Evolutionary conservation across 1,284 basidiomycete genomes (phyloP).

Genomic region (Nidula niveotomentosa): DNA sequence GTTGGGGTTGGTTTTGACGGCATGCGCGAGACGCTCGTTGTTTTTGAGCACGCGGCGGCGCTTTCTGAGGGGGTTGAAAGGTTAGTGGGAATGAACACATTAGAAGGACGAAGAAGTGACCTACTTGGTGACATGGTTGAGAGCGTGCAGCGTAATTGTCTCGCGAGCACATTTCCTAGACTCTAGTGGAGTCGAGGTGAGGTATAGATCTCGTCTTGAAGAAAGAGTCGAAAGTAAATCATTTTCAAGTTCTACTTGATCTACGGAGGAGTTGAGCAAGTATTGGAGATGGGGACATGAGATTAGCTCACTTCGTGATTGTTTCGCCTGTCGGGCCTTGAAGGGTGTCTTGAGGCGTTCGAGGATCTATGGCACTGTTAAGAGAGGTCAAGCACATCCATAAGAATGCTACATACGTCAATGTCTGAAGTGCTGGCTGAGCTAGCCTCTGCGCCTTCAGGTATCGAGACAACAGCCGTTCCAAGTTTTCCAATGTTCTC

Average conservation of each 20-base stretch:
- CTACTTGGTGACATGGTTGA: constrained; percentile 88
- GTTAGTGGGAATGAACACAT: background rate
- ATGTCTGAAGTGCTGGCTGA: constrained; percentile 17
- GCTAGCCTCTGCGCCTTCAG: constrained; percentile 35
- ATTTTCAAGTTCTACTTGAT: constrained; percentile 56
- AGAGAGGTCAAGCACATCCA: background rate
- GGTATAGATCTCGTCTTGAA: constrained; percentile 73
- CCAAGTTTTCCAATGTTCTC: constrained; percentile 55
- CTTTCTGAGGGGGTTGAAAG: constrained; percentile 59
- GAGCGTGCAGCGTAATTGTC: constrained; percentile 69
- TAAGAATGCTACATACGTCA: constrained; percentile 18
- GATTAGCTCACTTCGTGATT: constrained; percentile 44
- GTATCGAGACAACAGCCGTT: constrained; percentile 47
- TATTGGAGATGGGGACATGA: background rate
- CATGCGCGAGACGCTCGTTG: constrained; percentile 84
- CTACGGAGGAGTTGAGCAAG: constrained; percentile 30
- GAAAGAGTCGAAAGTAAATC: constrained; percentile 66
- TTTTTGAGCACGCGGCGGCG: constrained; percentile 92
- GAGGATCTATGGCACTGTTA: constrained; percentile 44
- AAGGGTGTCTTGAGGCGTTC: constrained; percentile 61
- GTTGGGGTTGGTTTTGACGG: constrained; percentile 50
- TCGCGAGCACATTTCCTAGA: constrained; percentile 58
- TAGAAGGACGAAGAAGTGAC: constrained; percentile 11
- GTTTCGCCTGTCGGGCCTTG: constrained; percentile 47
- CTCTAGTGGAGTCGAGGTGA: constrained; percentile 60